Percentiles rank a stretch among this genome's conserved stretches.
These are phyloP conservation scores for Vinca major DNA, from an alignment of 305 asterid genomes.

Conservation along the genomic window DNA sequence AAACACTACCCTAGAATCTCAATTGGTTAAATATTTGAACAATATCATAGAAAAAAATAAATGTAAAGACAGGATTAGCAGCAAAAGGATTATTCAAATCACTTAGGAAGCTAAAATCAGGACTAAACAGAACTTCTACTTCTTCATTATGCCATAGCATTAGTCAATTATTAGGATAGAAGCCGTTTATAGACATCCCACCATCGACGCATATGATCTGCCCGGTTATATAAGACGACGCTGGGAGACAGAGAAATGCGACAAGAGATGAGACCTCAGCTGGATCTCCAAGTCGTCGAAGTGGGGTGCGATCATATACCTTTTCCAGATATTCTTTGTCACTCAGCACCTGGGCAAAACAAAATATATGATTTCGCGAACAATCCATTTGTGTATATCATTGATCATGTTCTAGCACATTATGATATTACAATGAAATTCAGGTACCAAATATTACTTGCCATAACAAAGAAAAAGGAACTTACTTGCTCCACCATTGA, in stretches of 20 bases:
- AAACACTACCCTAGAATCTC: too few species aligned
- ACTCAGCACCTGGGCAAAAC: conserved; percentile 30
- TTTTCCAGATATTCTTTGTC: conserved; percentile 42
- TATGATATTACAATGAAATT: not conserved
- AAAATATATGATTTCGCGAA: not conserved
- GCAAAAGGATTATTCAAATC: too few species aligned
- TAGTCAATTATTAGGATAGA: conserved; percentile 32
- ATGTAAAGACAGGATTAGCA: too few species aligned
- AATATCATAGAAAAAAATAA: too few species aligned
- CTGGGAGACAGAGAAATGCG: conserved; percentile 59
- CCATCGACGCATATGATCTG: conserved; percentile 58
- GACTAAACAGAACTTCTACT: not conserved
- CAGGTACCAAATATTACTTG: not conserved
- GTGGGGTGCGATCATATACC: conserved; percentile 51
- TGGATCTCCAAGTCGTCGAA: conserved; percentile 56
- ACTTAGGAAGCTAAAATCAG: too few species aligned
- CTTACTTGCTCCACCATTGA: conserved; percentile 63
- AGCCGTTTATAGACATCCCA: conserved; percentile 60
- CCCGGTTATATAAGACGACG: conserved; percentile 49
- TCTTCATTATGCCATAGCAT: not conserved
- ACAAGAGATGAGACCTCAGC: conserved; percentile 48
- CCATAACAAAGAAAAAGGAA: not conserved
- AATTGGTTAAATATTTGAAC: too few species aligned
- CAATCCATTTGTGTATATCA: not conserved
- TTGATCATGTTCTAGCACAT: not conserved